These are phyloP conservation scores for Blastocystis sp. DNA, from an alignment of 352 stramenopile species.

Conservation along the genomic window DNA sequence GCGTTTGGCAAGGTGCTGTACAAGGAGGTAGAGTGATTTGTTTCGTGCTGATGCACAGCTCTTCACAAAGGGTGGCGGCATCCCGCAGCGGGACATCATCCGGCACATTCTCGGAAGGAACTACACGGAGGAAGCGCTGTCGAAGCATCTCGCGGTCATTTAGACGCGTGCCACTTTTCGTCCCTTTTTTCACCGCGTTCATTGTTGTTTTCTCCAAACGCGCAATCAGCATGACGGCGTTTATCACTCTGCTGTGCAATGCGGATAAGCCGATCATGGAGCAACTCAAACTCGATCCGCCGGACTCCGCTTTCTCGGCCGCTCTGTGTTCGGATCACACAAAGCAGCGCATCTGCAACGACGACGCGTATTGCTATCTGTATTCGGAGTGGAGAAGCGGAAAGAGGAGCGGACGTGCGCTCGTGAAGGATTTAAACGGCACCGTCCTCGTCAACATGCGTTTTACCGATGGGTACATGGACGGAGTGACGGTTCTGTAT, in stretches of 20 bases:
- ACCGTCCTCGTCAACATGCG: not conserved
- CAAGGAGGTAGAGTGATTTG: not conserved
- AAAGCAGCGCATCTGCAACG: not conserved
- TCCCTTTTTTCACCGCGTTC: not conserved
- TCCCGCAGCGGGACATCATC: not conserved
- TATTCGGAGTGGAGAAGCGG: not conserved
- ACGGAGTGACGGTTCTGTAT: not conserved
- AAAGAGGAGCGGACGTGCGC: not conserved
- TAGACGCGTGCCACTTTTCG: not conserved
- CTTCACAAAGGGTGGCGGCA: not conserved
- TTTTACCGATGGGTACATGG: not conserved
- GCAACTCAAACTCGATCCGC: not conserved
- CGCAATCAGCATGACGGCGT: not conserved
- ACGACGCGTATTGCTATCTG: not conserved
- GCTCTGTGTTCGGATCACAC: not conserved
- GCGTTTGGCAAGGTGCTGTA: not conserved
- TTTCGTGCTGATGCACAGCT: not conserved
- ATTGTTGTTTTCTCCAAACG: not conserved
- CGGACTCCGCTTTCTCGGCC: not conserved
- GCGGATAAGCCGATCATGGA: not conserved
- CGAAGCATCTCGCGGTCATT: not conserved
- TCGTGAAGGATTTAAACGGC: not conserved
- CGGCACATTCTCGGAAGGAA: not conserved
- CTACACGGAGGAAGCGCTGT: slow-evolving; percentile 1
- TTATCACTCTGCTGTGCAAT: not conserved